These are phyloP conservation scores for Guyanaporus albipodus DNA, from an alignment of 768 basidiomycete species.

Conservation along the genomic window DNA sequence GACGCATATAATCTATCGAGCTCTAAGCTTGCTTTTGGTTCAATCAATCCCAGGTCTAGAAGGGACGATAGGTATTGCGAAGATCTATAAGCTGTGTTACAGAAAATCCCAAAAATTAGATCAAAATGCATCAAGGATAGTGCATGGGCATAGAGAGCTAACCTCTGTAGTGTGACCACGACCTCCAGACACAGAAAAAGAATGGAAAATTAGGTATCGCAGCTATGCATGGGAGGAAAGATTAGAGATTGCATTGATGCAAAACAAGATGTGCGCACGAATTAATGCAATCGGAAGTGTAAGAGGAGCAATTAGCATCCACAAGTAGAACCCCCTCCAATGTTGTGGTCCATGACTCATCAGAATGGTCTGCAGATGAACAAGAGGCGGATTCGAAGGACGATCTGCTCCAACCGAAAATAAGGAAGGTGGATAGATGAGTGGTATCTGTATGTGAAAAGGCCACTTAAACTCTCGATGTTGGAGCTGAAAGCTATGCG, in stretches of 20 bases:
- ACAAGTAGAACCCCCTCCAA: conserved; percentile 59
- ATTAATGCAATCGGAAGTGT: conserved; percentile 76
- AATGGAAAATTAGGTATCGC: conserved; percentile 81
- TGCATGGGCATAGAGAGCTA: conserved; percentile 2
- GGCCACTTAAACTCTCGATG: not conserved
- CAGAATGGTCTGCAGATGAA: conserved; percentile 50
- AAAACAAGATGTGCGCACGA: conserved; percentile 45
- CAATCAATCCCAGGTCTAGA: conserved; percentile 50
- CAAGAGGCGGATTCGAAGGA: conserved; percentile 31
- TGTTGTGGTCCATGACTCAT: conserved; percentile 58
- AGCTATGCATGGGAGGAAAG: conserved; percentile 40
- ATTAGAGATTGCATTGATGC: not conserved
- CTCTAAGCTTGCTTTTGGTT: conserved; percentile 48
- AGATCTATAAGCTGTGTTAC: conserved; percentile 56
- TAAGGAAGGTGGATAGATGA: conserved; percentile 46
- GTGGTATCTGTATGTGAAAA: conserved; percentile 45
- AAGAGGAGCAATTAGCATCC: conserved; percentile 63
- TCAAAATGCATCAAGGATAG: not conserved
- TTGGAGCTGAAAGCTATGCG: not conserved
- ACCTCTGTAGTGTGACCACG: conserved; percentile 85
- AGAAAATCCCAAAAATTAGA: not conserved
- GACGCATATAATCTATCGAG: conserved; percentile 57
- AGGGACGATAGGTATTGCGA: conserved; percentile 65
- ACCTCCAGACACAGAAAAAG: conserved; percentile 82
- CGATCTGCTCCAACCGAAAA: conserved; percentile 38